Base-by-base conservation (phyloP, 208 protist species). In the Balamuthia mandrillaris region DNA sequence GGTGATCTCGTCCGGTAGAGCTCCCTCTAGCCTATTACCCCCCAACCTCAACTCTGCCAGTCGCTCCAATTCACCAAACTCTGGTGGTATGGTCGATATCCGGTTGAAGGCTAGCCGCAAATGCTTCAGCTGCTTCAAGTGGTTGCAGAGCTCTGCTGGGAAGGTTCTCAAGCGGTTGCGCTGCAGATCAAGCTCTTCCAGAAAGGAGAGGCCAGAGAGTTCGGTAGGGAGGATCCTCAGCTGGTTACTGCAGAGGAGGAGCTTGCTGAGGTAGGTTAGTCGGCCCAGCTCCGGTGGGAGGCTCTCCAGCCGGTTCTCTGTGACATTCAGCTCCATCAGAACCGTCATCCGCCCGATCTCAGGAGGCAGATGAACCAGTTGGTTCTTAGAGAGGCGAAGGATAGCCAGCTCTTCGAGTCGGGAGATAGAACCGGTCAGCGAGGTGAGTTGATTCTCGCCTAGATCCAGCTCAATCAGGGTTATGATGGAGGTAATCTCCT, bases 251-350 rank as follows among this genome's bases (percentile, higher is more conserved):
- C 56, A 29, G 31, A 83, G 42, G 58, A 54, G 51, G 37, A 83
- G 77, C 77, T 83, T 83, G 77, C 77, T 56, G 21, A 83, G 58
- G 77, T 68, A 83, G 35, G 77, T 68, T 24, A 83, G 77, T 12
- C 68, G 51, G 54, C 77, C 77, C 5, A 83, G 58, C 21, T 83
- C 77, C 16, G 77, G 51, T 14, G 77, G 77, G 24, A 83, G 58
- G 41, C 14, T 21, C n/a, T 1, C 35, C 54, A 83, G n/a, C 52
- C 27, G 3, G 54, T 83, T 83, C 10, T 33, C 6, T 18, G 3
- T 39, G 51, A 83, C 42, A 44, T 83, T 68, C 1, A 83, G 58
- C 37, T 83, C 77, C 77, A 83, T 83, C 29, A 83, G 58, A 21
- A 83, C 77, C 42, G 77, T 83, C 77, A 83, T 83, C 3, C 45